Base-by-base conservation (phyloP, 2,329 filamentous ascomycete species). In the Neofusicoccum sp. region DNA sequence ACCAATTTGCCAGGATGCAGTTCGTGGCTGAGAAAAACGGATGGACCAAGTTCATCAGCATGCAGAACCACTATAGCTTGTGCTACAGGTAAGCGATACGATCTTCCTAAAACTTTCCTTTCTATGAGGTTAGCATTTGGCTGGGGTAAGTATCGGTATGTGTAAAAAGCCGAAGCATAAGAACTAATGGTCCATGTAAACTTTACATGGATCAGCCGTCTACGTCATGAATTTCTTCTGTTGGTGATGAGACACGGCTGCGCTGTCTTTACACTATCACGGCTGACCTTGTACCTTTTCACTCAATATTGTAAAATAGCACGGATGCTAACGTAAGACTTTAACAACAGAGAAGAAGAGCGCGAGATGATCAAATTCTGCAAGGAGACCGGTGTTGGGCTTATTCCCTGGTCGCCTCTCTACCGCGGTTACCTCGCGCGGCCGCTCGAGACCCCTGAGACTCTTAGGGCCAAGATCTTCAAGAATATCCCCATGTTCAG, bases 61-160 rank as follows among this genome's bases (percentile, higher is more conserved):
- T 84, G 82, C 81, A 83, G 67, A 83, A 78, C 66, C 78, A 82
- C 64, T 82, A 84, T 67, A 83, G 79, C 65, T 71, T 84, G 16
- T 73, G 83, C 14, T 84, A 84, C 67, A 78, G 82, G 45, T 60
- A 59, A 29, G 44, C 22, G 22, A 29, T 47, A 3, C n/a, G n/a
- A n/a, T n/a, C n/a, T n/a, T n/a, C n/a, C n/a, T n/a, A n/a, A n/a
- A 33, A 1, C 16, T 22, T 14, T 36, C 29, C 12, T 0, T 8
- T 9, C 5, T 16, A 9, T 47, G n/a, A n/a, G n/a, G n/a, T n/a
- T n/a, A n/a, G n/a, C n/a, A n/a, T n/a, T n/a, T n/a, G n/a, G n/a
- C n/a, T n/a, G n/a, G n/a, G n/a, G n/a, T n/a, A n/a, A n/a, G n/a
- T n/a, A n/a, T n/a, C n/a, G n/a, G n/a, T n/a, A n/a, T n/a, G n/a